Conservation (phyloP, 2,329 filamentous ascomycete species). For the Cordyceps pruinosa region DNA sequence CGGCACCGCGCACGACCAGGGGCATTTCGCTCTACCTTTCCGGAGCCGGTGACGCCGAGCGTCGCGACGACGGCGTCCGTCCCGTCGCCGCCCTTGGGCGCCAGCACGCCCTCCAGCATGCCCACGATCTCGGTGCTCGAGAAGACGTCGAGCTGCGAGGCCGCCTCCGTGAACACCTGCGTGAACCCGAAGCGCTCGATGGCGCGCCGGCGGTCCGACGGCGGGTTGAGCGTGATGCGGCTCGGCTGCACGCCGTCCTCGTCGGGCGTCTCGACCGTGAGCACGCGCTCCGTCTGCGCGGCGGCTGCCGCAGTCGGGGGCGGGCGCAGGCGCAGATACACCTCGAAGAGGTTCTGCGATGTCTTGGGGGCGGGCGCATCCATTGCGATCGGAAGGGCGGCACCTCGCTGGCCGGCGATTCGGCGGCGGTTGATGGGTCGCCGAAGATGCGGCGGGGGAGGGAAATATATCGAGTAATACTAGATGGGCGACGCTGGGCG, state of each 20-base stretch:
- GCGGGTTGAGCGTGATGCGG: slow-evolving; percentile 71
- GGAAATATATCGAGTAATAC: not conserved
- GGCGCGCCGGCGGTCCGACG: slow-evolving; percentile 77
- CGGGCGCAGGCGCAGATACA: slow-evolving; percentile 78
- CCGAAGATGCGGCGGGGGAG: not conserved
- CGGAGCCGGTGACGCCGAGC: slow-evolving; percentile 87
- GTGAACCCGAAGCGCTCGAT: slow-evolving; percentile 95
- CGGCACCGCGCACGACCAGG: too few relatives aligned
- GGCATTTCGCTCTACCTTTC: slow-evolving; percentile 62
- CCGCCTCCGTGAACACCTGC: slow-evolving; percentile 80
- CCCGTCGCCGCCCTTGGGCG: slow-evolving; percentile 64
- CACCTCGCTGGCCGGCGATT: not conserved
- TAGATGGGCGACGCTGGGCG: not conserved
- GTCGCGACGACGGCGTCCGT: slow-evolving; percentile 88
- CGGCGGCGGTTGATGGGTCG: not conserved
- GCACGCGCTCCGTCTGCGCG: slow-evolving; percentile 56
- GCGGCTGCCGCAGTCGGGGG: slow-evolving; percentile 29
- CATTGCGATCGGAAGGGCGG: slow-evolving; percentile 25
- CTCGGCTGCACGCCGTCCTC: slow-evolving; percentile 43
- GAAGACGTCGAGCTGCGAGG: slow-evolving; percentile 81
- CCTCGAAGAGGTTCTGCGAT: slow-evolving; percentile 68
- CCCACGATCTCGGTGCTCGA: slow-evolving; percentile 67
- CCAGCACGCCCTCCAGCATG: slow-evolving; percentile 75
- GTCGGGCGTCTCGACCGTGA: slow-evolving; percentile 62
- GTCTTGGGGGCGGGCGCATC: slow-evolving; percentile 28